Percentiles rank a stretch among this genome's conserved stretches.
phyloP scores from a whole-genome alignment of 805 yeast genomes.

The Yamadazyma ubonensis region DNA sequence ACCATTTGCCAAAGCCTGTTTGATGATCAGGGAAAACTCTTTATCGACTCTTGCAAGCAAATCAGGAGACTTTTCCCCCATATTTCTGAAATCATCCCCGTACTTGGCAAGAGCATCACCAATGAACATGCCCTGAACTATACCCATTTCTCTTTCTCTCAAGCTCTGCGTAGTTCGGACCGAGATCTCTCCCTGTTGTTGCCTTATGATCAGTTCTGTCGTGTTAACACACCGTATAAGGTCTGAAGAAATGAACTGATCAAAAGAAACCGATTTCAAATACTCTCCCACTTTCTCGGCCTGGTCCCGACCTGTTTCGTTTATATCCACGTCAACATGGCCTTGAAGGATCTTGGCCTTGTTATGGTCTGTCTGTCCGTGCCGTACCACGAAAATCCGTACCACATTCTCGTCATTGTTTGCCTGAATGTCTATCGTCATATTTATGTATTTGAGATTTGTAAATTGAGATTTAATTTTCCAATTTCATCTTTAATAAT shows the following conservation, averaged over 20 bases:
- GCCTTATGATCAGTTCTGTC: constrained; percentile 37
- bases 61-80: constrained; percentile 58
- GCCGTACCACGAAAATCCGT: constrained; percentile 67
- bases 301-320: constrained; percentile 60
- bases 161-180: constrained; percentile 37
- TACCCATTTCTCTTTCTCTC: constrained; percentile 78
- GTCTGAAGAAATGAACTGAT: constrained; percentile 52
- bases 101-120: constrained; percentile 61
- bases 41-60: constrained; percentile 49
- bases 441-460: constrained; percentile 3
- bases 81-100: constrained; percentile 58
- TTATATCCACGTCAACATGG: constrained; percentile 64
- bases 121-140: constrained; percentile 69
- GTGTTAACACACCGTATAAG: constrained; percentile 64
- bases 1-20: constrained; percentile 31
- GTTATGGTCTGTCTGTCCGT: constrained; percentile 82
- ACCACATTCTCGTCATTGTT: constrained; percentile 38
- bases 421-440: constrained; percentile 21
- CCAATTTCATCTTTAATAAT: too few relatives aligned
- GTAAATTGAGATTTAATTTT: too few relatives aligned
- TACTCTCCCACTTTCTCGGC: constrained; percentile 54
- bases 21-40: constrained; percentile 46
- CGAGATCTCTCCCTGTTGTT: constrained; percentile 19
- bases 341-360: constrained; percentile 73
- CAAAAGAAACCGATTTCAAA: constrained; percentile 40